These are phyloP conservation scores for Camellia oleifera DNA, from an alignment of 179 eudicot genomes.

Conservation along the genomic window DNA sequence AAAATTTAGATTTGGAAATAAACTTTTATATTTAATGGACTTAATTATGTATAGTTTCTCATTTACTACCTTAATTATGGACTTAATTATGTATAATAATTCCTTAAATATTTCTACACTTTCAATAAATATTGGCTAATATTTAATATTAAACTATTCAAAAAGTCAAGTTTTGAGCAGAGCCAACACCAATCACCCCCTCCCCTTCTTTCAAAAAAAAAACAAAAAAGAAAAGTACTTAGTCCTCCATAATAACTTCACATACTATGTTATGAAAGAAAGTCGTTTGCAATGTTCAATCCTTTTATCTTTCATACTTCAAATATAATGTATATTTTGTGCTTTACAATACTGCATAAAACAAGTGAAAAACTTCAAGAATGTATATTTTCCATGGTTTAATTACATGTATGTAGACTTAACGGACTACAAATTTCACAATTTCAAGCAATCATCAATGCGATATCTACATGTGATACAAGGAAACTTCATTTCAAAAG, in stretches of 20 bases:
- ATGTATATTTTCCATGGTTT: too few relatives aligned
- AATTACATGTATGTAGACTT: background rate
- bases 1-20: too few relatives aligned
- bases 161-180: background rate
- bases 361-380: background rate
- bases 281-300: background rate
- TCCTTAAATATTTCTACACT: too few relatives aligned
- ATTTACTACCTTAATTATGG: too few relatives aligned
- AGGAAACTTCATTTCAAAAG: background rate
- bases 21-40: too few relatives aligned
- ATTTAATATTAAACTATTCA: background rate
- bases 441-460: background rate
- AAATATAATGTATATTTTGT: background rate
- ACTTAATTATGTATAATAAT: too few relatives aligned
- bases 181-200: background rate
- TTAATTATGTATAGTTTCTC: too few relatives aligned
- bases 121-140: too few relatives aligned
- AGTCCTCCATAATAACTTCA: background rate
- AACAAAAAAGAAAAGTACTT: background rate
- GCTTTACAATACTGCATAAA: background rate
- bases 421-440: background rate
- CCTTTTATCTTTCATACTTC: background rate
- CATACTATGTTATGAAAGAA: background rate
- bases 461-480: background rate
- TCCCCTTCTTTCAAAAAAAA: background rate